phyloP scores from a whole-genome alignment of 2,329 filamentous ascomycete species.

The Cordyceps tenuipes region DNA sequence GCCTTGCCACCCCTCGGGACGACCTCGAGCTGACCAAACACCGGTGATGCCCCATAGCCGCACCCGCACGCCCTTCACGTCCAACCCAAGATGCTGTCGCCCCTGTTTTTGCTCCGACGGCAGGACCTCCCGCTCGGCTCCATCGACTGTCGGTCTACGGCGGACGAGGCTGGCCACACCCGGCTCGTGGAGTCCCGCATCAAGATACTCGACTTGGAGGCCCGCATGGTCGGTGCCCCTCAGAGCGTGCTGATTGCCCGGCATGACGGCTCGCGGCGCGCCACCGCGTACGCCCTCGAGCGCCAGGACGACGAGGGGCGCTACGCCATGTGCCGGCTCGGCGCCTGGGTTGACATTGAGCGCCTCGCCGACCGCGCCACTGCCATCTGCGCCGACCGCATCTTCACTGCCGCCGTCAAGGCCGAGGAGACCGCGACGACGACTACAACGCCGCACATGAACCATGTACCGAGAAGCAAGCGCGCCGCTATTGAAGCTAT shows the following conservation, averaged over 20 bases:
- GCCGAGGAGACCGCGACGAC: slow-evolving; percentile 18
- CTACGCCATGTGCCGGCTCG: slow-evolving; percentile 62
- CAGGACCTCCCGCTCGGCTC: slow-evolving; percentile 51
- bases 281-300: slow-evolving; percentile 54
- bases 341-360: slow-evolving; percentile 54
- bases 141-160: slow-evolving; percentile 47
- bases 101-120: slow-evolving; percentile 54
- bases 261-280: slow-evolving; percentile 40
- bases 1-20: background rate
- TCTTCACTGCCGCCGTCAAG: slow-evolving; percentile 18
- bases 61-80: slow-evolving; percentile 45
- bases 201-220: slow-evolving; percentile 55
- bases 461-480: slow-evolving; percentile 46
- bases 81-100: slow-evolving; percentile 48
- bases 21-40: background rate
- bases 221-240: slow-evolving; percentile 46
- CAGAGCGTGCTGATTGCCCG: slow-evolving; percentile 54
- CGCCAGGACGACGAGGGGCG: slow-evolving; percentile 45
- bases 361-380: slow-evolving; percentile 44
- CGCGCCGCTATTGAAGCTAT: slow-evolving; percentile 54
- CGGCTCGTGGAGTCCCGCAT: slow-evolving; percentile 54
- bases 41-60: slow-evolving; percentile 31
- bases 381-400: slow-evolving; percentile 23
- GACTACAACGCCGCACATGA: slow-evolving; percentile 31
- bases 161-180: slow-evolving; percentile 41